Evolutionary conservation across 176 grass and related monocot genomes (phyloP).

Genomic region (Avena eriantha): DNA sequence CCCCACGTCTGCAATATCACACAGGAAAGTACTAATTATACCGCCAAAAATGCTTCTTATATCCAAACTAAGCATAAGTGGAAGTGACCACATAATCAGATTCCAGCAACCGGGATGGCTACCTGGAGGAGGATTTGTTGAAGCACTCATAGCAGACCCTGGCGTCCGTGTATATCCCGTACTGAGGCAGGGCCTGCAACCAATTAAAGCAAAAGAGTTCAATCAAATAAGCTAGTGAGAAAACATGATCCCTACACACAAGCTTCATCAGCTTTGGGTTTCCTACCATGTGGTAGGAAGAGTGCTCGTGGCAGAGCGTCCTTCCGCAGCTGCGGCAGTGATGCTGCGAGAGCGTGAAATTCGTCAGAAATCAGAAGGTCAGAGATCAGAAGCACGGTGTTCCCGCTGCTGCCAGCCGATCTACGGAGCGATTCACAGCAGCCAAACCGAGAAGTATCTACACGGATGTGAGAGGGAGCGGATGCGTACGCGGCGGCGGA

Average conservation of each 20-base stretch:
- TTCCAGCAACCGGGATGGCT: neutral
- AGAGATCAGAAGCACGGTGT: neutral
- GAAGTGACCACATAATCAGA: neutral
- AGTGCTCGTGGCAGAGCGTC: slow-evolving; percentile 83
- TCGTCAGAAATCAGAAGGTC: neutral
- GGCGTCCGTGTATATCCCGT: slow-evolving; percentile 78
- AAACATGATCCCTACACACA: neutral
- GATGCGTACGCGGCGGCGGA: slow-evolving; percentile 82
- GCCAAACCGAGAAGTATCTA: neutral
- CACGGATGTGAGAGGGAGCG: neutral
- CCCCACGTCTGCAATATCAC: slow-evolving; percentile 54
- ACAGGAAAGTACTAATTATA: slow-evolving; percentile 27
- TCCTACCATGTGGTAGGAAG: slow-evolving; percentile 42
- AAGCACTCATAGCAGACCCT: slow-evolving; percentile 93
- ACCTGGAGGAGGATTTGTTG: slow-evolving; percentile 81
- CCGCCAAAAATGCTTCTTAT: neutral
- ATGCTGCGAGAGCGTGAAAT: slow-evolving; percentile 60
- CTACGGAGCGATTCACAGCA: neutral
- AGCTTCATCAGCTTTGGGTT: neutral
- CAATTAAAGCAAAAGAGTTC: slow-evolving; percentile 36
- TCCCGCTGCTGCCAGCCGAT: neutral
- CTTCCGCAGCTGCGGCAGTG: slow-evolving; percentile 93
- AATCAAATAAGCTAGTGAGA: neutral
- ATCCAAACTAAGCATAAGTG: neutral
- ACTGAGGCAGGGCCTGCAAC: slow-evolving; percentile 89